These are phyloP conservation scores for Amanita exitialis DNA, from an alignment of 768 basidiomycete species.

Conservation along the genomic window DNA sequence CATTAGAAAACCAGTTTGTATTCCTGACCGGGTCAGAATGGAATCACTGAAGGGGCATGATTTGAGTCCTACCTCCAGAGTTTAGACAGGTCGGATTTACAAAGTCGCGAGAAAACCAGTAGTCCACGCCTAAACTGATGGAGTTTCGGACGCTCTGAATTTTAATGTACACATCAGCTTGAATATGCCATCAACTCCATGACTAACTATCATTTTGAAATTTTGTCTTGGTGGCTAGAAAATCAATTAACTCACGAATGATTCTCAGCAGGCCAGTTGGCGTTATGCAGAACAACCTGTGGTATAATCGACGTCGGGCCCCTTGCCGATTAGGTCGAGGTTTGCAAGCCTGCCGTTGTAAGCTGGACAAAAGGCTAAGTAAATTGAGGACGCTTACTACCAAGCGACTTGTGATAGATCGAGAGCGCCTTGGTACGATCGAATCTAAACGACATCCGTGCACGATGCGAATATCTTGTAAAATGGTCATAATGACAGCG, in stretches of 20 bases:
- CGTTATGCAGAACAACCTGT: conserved; percentile 52
- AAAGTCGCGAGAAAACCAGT: conserved; percentile 57
- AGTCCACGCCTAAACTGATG: conserved; percentile 44
- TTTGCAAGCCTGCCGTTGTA: conserved; percentile 29
- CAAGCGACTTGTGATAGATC: conserved; percentile 14
- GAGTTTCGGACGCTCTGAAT: conserved; percentile 26
- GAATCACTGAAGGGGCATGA: conserved; percentile 52
- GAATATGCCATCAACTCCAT: conserved; percentile 35
- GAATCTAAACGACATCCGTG: conserved; percentile 27
- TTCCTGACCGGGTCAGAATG: conserved; percentile 32
- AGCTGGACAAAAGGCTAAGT: background rate
- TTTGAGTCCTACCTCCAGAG: conserved; percentile 34
- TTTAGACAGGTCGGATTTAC: conserved; percentile 42
- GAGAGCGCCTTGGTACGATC: conserved; percentile 30
- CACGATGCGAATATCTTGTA: conserved; percentile 22
- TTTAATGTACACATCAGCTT: conserved; percentile 29
- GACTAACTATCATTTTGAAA: background rate
- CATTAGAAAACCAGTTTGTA: conserved; percentile 57
- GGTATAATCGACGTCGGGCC: conserved; percentile 55
- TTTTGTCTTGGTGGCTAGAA: background rate
- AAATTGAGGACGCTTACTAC: conserved; percentile 21
- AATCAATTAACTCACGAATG: conserved; percentile 46
- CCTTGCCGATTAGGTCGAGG: conserved; percentile 38
- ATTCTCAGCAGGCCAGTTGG: conserved; percentile 59
- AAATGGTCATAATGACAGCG: no score